Percentiles rank a stretch among this genome's conserved stretches.
These are phyloP conservation scores for Blastomyces percursus DNA, from an alignment of 2,329 filamentous ascomycete species.

Conservation along the genomic window DNA sequence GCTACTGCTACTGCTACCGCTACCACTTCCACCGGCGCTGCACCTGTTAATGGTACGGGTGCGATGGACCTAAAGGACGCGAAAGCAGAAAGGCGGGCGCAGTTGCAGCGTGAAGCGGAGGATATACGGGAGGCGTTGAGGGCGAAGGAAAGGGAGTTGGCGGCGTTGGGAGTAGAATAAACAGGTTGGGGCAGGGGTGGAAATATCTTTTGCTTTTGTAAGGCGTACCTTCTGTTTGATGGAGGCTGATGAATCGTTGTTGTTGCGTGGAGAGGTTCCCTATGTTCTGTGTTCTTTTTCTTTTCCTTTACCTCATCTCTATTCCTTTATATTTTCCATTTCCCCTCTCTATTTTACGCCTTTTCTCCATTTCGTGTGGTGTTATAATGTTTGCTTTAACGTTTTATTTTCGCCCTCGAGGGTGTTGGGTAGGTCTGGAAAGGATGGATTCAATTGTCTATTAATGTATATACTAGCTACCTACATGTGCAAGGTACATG, in stretches of 20 bases:
- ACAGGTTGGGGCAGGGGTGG: not conserved
- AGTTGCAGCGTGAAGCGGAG: constrained; percentile 62
- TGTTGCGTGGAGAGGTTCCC: constrained; percentile 7
- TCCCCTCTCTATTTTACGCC: not conserved
- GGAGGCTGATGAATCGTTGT: not conserved
- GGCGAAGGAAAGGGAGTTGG: constrained; percentile 63
- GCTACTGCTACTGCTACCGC: constrained; percentile 19
- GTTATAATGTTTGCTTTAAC: not conserved
- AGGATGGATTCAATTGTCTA: not conserved
- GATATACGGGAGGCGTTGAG: constrained; percentile 61
- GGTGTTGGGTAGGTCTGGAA: not conserved
- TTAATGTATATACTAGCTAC: not conserved
- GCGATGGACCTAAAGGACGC: constrained; percentile 38
- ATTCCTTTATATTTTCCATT: not conserved
- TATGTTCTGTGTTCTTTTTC: not conserved
- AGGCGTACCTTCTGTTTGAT: not conserved
- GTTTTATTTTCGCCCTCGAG: not conserved
- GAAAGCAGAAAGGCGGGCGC: constrained; percentile 52
- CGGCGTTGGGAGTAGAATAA: constrained; percentile 34
- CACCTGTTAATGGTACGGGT: too few relatives aligned
- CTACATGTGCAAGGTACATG: not conserved
- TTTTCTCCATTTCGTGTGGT: not conserved
- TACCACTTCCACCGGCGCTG: constrained; percentile 18
- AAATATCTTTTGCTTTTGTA: not conserved
- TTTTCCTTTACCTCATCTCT: too few relatives aligned